phyloP scores from a whole-genome alignment of 2,329 filamentous ascomycete genomes.

The Ceratocystis harringtonii region DNA sequence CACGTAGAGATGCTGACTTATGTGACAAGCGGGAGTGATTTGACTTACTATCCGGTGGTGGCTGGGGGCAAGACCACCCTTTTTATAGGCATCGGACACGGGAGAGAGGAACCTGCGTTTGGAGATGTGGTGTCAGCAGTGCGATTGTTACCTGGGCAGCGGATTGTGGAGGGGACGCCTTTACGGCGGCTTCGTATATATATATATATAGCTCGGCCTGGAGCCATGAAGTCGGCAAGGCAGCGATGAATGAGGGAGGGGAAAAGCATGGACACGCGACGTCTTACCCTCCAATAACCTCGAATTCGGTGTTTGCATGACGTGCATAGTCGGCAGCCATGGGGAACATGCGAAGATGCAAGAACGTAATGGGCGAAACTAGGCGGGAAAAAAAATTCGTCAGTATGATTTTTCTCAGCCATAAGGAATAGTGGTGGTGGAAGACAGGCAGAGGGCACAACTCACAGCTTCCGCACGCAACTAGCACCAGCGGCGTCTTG shows the following conservation, averaged over 20 bases:
- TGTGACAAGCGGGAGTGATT: neutral
- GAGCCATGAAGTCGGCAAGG: too few species aligned
- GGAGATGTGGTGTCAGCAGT: neutral
- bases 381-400: neutral
- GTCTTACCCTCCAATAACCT: constrained; percentile 67
- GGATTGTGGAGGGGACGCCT: neutral
- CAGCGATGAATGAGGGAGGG: too few species aligned
- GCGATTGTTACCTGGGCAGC: neutral
- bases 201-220: too few species aligned
- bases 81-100: constrained; percentile 26
- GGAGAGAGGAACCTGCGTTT: constrained; percentile 26
- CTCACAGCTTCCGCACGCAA: constrained; percentile 50
- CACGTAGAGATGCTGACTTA: neutral
- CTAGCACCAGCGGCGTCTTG: constrained; percentile 49
- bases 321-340: constrained; percentile 70
- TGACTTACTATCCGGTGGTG: constrained; percentile 24
- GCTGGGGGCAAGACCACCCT: constrained; percentile 27
- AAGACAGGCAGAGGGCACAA: neutral
- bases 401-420: neutral
- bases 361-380: constrained; percentile 57
- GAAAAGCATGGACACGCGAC: neutral
- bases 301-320: constrained; percentile 39
- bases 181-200: neutral
- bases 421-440: neutral
- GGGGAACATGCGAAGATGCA: constrained; percentile 76